Conservation (phyloP, 192 early-diverging fungal species). For the Helicostylum pulchrum region DNA sequence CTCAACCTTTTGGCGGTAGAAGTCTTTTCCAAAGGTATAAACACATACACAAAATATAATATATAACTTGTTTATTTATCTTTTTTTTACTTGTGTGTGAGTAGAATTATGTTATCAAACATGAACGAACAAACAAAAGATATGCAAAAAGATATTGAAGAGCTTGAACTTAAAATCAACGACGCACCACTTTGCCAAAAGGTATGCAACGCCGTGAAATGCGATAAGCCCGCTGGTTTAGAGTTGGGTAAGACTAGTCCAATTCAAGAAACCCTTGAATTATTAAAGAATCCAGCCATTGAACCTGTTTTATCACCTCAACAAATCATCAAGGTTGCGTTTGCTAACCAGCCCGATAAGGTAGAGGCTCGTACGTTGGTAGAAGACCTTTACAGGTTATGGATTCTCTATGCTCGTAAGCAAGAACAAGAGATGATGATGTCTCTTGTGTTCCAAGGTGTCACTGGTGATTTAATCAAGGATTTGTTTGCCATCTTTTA, state of each 20-base stretch:
- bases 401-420: slow-evolving; percentile 44
- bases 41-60: too few relatives aligned
- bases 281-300: slow-evolving; percentile 7
- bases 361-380: slow-evolving; percentile 28
- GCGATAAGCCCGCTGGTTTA: background rate
- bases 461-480: slow-evolving; percentile 51
- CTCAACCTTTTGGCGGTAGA: slow-evolving; percentile 54
- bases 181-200: slow-evolving; percentile 43
- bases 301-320: slow-evolving; percentile 17
- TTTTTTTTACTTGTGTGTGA: background rate
- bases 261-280: slow-evolving; percentile 6
- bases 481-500: slow-evolving; percentile 59
- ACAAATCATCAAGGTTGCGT: slow-evolving; percentile 26
- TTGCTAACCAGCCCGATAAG: slow-evolving; percentile 12
- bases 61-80: too few relatives aligned
- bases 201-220: slow-evolving; percentile 45
- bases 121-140: slow-evolving; percentile 50
- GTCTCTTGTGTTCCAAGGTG: slow-evolving; percentile 46
- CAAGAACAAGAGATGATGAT: slow-evolving; percentile 50
- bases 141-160: slow-evolving; percentile 42
- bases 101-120: slow-evolving; percentile 52
- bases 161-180: slow-evolving; percentile 22
- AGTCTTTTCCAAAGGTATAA: slow-evolving; percentile 52
- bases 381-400: slow-evolving; percentile 38
- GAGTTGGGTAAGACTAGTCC: background rate